Evolutionary conservation across 345 rosid species (phyloP).

Genomic region (Syzygium grande): DNA sequence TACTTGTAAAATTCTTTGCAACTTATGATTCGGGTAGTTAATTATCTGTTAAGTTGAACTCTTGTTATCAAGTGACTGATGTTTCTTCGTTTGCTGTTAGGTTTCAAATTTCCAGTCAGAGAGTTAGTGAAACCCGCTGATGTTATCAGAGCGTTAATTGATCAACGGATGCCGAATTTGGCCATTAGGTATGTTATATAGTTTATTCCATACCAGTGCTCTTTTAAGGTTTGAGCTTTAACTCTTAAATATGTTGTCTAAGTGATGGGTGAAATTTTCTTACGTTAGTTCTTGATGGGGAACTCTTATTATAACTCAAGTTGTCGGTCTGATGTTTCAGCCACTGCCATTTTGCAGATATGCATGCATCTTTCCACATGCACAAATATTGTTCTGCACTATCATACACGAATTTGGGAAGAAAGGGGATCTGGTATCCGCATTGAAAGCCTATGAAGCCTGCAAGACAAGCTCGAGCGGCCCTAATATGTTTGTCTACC

Average conservation of each 20-base stretch:
- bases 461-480: slow-evolving; percentile 35
- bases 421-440: slow-evolving; percentile 63
- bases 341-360: slow-evolving; percentile 40
- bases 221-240: background rate
- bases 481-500: slow-evolving; percentile 74
- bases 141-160: slow-evolving; percentile 50
- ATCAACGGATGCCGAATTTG: slow-evolving; percentile 40
- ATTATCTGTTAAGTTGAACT: background rate
- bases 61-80: background rate
- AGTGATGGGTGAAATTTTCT: background rate
- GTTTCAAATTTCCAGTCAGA: slow-evolving; percentile 51
- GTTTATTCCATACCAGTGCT: background rate
- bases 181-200: slow-evolving; percentile 59
- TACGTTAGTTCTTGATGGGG: background rate
- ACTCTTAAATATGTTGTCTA: background rate
- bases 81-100: slow-evolving; percentile 26
- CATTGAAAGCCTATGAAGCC: slow-evolving; percentile 62
- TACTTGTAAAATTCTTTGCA: background rate
- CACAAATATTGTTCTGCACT: slow-evolving; percentile 52
- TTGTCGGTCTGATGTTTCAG: background rate
- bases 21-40: background rate
- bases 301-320: background rate
- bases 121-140: slow-evolving; percentile 49
- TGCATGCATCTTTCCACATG: slow-evolving; percentile 56
- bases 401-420: slow-evolving; percentile 70